Base-by-base conservation (phyloP, 2,329 filamentous ascomycete species). In the Seiridium unicorne region DNA sequence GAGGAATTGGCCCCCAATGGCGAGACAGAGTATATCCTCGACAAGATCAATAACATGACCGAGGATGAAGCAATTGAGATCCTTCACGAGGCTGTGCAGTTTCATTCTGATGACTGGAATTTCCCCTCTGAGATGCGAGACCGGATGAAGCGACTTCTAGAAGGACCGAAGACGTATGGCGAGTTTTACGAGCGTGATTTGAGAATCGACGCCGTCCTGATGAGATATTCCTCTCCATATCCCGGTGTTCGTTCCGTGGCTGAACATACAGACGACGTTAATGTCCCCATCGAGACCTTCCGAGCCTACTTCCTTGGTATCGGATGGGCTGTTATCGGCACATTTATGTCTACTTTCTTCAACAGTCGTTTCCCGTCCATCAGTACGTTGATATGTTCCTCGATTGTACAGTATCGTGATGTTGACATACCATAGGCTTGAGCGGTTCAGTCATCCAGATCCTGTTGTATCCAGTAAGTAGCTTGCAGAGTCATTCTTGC, bases 91-190 rank as follows among this genome's bases (percentile, higher is more conserved):
- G 69, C 73, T 0, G 63, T 76, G 55, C 66, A 69, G 18, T 79
- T 78, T 63, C 75, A 78, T 61, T 65, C 68, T 31, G 77, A 79
- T 57, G 77, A 79, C 64, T 78, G 76, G 75, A 78, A 79, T 64
- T 79, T 79, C 44, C 77, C 77, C 0, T 65, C 71, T 2, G 74
- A 76, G 4, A 79, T 78, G 76, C 68, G 75, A 32, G 70, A 71
- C n/a, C 74, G 75, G 18, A 77, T 80, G 74, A 63, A 66, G 57
- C 66, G 65, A n/a, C 68, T 79, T 1, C 63, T 79, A 1, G 62
- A 70, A 9, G 77, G 76, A 0, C 70, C 69, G 1, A 77, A 79
- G 61, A 54, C 64, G 0, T 79, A 79, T 61, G 77, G 76, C 5
- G 72, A 75, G 6, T 72, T 71, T 38, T 79, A 77, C 56, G 76